These are phyloP conservation scores for Hypsizygus marmoreus DNA, from an alignment of 768 basidiomycete genomes.

Conservation along the genomic window DNA sequence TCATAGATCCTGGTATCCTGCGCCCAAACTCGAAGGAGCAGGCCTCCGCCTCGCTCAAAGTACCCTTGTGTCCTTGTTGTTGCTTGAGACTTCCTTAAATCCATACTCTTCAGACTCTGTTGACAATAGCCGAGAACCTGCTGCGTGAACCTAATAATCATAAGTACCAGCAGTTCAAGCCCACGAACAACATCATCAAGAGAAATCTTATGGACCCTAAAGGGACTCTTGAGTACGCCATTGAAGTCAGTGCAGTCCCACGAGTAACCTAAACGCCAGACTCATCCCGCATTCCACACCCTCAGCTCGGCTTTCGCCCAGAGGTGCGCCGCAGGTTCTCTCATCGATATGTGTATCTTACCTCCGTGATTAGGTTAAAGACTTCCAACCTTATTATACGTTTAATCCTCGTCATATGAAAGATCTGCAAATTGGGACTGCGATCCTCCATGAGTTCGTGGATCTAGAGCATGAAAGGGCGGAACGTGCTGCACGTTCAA, in stretches of 20 bases:
- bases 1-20: constrained; percentile 78
- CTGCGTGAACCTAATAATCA: constrained; percentile 70
- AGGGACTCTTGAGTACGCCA: constrained; percentile 79
- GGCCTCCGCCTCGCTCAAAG: constrained; percentile 66
- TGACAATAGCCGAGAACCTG: constrained; percentile 72
- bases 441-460: constrained; percentile 64
- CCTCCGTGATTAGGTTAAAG: constrained; percentile 47
- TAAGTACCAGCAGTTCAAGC: constrained; percentile 76
- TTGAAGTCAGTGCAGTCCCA: constrained; percentile 54
- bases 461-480: constrained; percentile 52
- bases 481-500: constrained; percentile 47
- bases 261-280: constrained; percentile 4
- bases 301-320: constrained; percentile 72
- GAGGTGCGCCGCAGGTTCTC: constrained; percentile 42
- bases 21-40: constrained; percentile 67
- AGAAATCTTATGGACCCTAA: constrained; percentile 67
- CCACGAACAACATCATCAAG: constrained; percentile 71
- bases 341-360: neutral
- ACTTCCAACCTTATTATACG: constrained; percentile 74
- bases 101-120: constrained; percentile 51
- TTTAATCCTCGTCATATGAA: constrained; percentile 55
- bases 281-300: constrained; percentile 13
- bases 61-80: constrained; percentile 30
- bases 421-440: constrained; percentile 63
- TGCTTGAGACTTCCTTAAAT: constrained; percentile 19